Evolutionary conservation across 345 rosid genomes (phyloP).

Genomic region (rapeseed (Brassica napus)): DNA sequence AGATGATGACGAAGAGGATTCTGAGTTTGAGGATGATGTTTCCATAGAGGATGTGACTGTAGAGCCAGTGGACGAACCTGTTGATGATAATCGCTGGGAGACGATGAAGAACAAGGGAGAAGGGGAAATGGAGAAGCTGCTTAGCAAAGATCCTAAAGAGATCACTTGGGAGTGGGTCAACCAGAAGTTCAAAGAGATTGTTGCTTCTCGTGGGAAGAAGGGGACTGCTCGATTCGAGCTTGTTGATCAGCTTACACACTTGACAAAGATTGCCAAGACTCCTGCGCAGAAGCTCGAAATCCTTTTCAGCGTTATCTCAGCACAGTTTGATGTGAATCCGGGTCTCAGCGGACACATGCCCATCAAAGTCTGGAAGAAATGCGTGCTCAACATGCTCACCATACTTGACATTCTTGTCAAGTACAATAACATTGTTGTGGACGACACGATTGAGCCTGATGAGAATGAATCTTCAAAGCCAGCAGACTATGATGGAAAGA

Average conservation of each 20-base stretch:
- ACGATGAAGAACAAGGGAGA: slow-evolving; percentile 73
- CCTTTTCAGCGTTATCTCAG: slow-evolving; percentile 83
- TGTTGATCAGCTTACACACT: slow-evolving; percentile 91
- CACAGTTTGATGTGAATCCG: slow-evolving; percentile 95
- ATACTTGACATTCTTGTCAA: slow-evolving; percentile 83
- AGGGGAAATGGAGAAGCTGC: slow-evolving; percentile 69
- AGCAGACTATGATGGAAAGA: slow-evolving; percentile 57
- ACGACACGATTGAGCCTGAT: slow-evolving; percentile 75
- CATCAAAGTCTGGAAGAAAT: slow-evolving; percentile 87
- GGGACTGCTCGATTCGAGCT: slow-evolving; percentile 95
- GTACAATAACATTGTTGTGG: slow-evolving; percentile 69
- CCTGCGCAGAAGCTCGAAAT: slow-evolving; percentile 98
- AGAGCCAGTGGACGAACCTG: slow-evolving; percentile 36
- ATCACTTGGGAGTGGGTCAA: slow-evolving; percentile 91
- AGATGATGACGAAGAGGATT: slow-evolving; percentile 51
- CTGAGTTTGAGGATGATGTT: slow-evolving; percentile 45
- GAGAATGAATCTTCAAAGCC: slow-evolving; percentile 89
- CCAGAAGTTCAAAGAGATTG: slow-evolving; percentile 86
- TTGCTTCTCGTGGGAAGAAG: slow-evolving; percentile 92
- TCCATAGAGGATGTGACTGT: slow-evolving; percentile 43
- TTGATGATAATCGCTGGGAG: slow-evolving; percentile 54
- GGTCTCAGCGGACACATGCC: slow-evolving; percentile 99
- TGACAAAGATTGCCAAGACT: slow-evolving; percentile 93
- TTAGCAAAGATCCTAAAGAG: slow-evolving; percentile 76
- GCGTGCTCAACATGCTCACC: slow-evolving; percentile 74